Base-by-base conservation (phyloP, 1,284 basidiomycete species). In the Leucoagaricus sp. region DNA sequence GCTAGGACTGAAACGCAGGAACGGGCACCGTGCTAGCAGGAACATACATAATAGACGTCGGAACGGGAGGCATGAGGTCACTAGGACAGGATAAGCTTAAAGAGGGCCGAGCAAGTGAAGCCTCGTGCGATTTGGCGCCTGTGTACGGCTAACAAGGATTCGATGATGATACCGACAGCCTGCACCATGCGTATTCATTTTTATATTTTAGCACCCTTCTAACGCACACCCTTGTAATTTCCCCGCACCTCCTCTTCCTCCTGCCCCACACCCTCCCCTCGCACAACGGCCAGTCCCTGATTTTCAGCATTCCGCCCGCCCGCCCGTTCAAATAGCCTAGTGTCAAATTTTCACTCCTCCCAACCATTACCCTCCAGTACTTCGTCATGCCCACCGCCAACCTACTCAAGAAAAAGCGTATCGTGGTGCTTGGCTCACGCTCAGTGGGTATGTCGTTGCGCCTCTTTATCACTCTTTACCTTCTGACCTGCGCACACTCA, bases 391-490 rank as follows among this genome's bases (percentile, higher is more conserved):
- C 67, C 26, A 45, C 34, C 48, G 55, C 59, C 42, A 80, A 81
- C 67, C 75, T 78, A 53, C 72, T 89, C 67, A 86, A 81, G 72
- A 91, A 91, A 76, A 82, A 94, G 67, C 77, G 75, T 60, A 77
- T 78, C 55, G 75, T 72, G n/a, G 75, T 78, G 15, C 67, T 78
- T 50, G 77, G 77, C 53, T 72, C 76, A 36, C 76, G 76, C 63
- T 79, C 77, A 57, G 77, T 78, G 45, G 77, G 76, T 78, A 49
- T 57, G 73, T 65, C 25, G 46, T 47, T 17, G 29, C 33, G 54
- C 49, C 52, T 48, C 48, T 53, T 58, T 51, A n/a, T 36, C 50
- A 33, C 61, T 61, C 66, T 53, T 63, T 61, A 66, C 52, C 46
- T n/a, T 51, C 57, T 38, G 33, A 23, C 41, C 21, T 5, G 12